Conservation (phyloP, 176 grass and related monocot species). For the Puccinellia tenuiflora region DNA sequence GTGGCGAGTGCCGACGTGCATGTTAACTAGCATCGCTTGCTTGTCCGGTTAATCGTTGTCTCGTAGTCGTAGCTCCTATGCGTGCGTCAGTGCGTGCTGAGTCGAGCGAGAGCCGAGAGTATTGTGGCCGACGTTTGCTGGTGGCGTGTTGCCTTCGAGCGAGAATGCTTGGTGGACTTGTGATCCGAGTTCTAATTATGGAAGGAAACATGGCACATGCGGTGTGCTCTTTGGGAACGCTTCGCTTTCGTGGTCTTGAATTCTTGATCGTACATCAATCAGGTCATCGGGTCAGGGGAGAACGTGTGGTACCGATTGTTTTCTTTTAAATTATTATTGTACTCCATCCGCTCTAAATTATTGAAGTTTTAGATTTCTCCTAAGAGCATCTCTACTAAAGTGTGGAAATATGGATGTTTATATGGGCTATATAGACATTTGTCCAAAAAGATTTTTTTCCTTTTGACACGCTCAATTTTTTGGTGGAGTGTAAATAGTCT, state of each 20-base stretch:
- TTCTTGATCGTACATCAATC: neutral
- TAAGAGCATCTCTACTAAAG: too few species aligned
- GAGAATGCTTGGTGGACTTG: neutral
- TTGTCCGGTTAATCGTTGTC: neutral
- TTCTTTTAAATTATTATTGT: too few species aligned
- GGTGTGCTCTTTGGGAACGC: neutral
- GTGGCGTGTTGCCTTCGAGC: neutral
- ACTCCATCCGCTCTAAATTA: too few species aligned
- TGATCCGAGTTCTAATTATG: neutral
- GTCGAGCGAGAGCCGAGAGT: neutral
- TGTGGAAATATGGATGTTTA: too few species aligned
- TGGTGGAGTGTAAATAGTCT: too few species aligned
- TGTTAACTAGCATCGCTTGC: neutral
- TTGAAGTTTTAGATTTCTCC: too few species aligned
- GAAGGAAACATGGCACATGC: neutral
- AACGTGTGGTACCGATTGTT: neutral
- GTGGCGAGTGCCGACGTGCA: neutral
- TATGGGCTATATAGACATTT: too few species aligned
- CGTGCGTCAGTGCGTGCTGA: too few species aligned
- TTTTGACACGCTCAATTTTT: too few species aligned
- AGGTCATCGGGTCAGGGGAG: neutral
- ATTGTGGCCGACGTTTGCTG: neutral
- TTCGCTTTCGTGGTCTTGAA: neutral
- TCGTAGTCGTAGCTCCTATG: neutral
- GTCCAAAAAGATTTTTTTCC: too few species aligned